Evolutionary conservation across 2,329 filamentous ascomycete genomes (phyloP), one percentile per base, ranked within the genome.

Genomic region (Microdochium paspali): DNA sequence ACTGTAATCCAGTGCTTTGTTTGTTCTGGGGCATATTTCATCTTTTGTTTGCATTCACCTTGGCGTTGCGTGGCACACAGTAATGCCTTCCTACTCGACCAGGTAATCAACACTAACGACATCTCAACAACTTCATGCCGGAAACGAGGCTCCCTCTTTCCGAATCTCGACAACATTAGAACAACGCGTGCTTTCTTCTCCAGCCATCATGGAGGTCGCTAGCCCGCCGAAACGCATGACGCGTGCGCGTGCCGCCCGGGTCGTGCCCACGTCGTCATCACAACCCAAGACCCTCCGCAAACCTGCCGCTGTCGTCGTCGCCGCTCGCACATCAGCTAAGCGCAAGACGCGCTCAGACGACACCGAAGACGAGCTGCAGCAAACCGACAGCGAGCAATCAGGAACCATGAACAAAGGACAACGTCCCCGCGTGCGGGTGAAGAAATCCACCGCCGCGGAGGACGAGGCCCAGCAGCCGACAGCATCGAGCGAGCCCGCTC

Each of bases 151-250:
- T 20, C 46, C 28, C 26, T 50, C 46, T 44, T 40, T 44, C 47
- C 50, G 53, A 45, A 28, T 47, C 44, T 44, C 23, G 44, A 46
- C 26, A 28, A 13, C 26, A 21, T n/a, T n/a, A 15, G 25, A 18
- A 20, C 44, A 12, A 42, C 45, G 46, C 47, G 30, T 40, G 49
- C 49, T 25, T 50, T 50, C 45, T 46, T 21, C 43, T n/a, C n/a
- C n/a, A n/a, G n/a, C 48, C 50, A 68, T 46, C 53, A 79, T 81
- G 76, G 73, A 77, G 53, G 64, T 65, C 46, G 61, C 67, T 53
- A 80, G 75, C 49, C 77, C 78, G 46, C 78, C 77, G 30, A 79
- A 79, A 64, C 74, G 78, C 53, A 71, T 80, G 57, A 81, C 78
- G 51, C 73, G 78, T 54, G 68, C 71, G 42, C 58, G 69, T 54